Base-by-base conservation (phyloP, 352 stramenopile species). In the Saprolegnia parasitica region DNA sequence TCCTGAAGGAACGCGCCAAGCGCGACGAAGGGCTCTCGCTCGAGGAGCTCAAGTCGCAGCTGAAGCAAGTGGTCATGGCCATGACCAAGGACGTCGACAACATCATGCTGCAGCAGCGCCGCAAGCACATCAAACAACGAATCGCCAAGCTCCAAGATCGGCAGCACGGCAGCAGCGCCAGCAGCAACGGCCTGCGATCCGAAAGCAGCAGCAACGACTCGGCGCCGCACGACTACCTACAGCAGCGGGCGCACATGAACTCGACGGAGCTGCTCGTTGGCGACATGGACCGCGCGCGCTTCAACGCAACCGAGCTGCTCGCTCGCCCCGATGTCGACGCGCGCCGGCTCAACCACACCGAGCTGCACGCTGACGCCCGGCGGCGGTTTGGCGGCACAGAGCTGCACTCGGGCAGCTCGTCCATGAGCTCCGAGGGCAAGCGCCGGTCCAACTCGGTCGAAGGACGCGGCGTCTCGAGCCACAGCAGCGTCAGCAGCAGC, bases 1-100 rank as follows among this genome's bases (percentile, higher is more conserved):
- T 60, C 11, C n/a, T 60, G 35, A 16, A 24, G 13, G 52, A 60
- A 60, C 52, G 52, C 1, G 52, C 52, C 52, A 60, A 60, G 35
- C 52, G 52, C 3, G 52, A 60, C 35, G 52, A 60, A 24, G 35
- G 52, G 11, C 35, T 60, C 24, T 60, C 52, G 35, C 35, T 60
- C 39, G 63, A 70, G 1, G 26, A n/a, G 24, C 63, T 70, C 63
- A 70, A 70, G 35, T 11, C 52, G 24, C 52, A 60, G 35, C 52
- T 60, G 3, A 60, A 60, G 35, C 52, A 60, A 15, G 52, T 60
- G 24, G 52, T 60, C 35, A 9, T 60, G 52, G 52, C 52, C 3
- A 60, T 60, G 52, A 26, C 52, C 24, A 60, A 60, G 35, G 52
- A 60, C 52, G 3, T 9, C 1, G 52, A 60, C 35, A 60, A 60